A percentile compares a stretch with the other conserved stretches of the same genome.
phyloP scores from a whole-genome alignment of 2,329 filamentous ascomycete genomes.

The Xylariaceae sp. region DNA sequence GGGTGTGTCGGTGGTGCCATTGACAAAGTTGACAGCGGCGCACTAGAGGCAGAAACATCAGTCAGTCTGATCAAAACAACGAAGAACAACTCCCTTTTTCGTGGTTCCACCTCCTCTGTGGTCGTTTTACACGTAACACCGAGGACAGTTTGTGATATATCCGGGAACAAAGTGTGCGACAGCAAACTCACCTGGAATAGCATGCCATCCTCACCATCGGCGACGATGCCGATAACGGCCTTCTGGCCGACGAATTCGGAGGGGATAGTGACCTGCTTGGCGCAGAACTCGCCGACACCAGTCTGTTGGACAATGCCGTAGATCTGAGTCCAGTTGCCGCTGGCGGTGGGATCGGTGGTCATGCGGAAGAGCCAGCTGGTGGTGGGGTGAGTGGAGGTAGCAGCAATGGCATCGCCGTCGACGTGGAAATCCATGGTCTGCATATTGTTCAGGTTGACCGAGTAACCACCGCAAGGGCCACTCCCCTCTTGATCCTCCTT shows the following conservation, averaged over 20 bases:
- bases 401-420: constrained; percentile 48
- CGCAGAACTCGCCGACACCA: constrained; percentile 51
- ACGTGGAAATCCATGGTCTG: constrained; percentile 50
- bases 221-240: constrained; percentile 50
- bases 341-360: constrained; percentile 45
- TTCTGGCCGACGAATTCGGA: constrained; percentile 48
- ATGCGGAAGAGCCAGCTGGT: constrained; percentile 54
- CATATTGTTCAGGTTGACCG: constrained; percentile 37
- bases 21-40: constrained; percentile 51
- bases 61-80: background rate
- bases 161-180: background rate
- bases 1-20: constrained; percentile 32
- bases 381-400: constrained; percentile 46
- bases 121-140: background rate
- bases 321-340: constrained; percentile 49
- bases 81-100: background rate
- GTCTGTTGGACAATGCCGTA: constrained; percentile 50
- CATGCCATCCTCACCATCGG: constrained; percentile 49
- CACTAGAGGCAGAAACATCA: constrained; percentile 37
- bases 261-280: constrained; percentile 44
- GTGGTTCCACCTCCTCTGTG: background rate
- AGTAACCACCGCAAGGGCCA: constrained; percentile 52
- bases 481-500: constrained; percentile 42
- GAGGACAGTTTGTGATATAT: background rate
- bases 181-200: constrained; percentile 47